Conservation (phyloP, 2,329 filamentous ascomycete genomes). For the Dactylellina sp. region DNA sequence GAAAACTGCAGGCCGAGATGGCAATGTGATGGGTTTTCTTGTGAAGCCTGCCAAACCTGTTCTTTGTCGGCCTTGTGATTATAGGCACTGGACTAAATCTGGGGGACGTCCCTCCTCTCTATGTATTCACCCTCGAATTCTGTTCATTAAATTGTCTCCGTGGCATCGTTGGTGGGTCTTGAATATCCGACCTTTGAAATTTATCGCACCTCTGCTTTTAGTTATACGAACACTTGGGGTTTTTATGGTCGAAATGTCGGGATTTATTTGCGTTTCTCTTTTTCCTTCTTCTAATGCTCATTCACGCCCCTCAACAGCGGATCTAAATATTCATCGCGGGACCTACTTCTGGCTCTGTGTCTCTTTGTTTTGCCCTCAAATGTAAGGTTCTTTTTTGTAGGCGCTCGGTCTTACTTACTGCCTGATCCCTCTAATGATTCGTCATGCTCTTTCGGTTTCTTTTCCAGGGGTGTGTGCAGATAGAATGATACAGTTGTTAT, state of each 20-base stretch:
- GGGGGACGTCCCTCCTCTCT: slow-evolving; percentile 12
- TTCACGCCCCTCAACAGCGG: slow-evolving; percentile 1
- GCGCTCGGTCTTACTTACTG: slow-evolving; percentile 32
- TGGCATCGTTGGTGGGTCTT: slow-evolving; percentile 21
- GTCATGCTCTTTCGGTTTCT: background rate
- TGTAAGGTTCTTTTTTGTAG: slow-evolving; percentile 29
- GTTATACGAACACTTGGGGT: slow-evolving; percentile 15
- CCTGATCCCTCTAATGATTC: slow-evolving; percentile 22
- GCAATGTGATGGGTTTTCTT: slow-evolving; percentile 76
- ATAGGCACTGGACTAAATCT: slow-evolving; percentile 10
- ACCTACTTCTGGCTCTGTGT: slow-evolving; percentile 12
- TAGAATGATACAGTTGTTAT: slow-evolving; percentile 41
- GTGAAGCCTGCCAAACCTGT: slow-evolving; percentile 1
- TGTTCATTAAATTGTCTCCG: slow-evolving; percentile 4
- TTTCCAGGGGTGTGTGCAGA: slow-evolving; percentile 15
- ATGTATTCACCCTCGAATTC: background rate
- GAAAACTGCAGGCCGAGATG: slow-evolving; percentile 96
- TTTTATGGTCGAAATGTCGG: slow-evolving; percentile 33
- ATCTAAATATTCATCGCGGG: slow-evolving; percentile 32
- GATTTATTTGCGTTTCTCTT: slow-evolving; percentile 5
- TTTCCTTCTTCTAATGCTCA: slow-evolving; percentile 22
- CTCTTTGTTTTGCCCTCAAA: background rate
- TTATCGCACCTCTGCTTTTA: slow-evolving; percentile 7
- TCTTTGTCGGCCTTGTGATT: slow-evolving; percentile 17
- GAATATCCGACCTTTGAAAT: background rate